Conservation (phyloP, 768 basidiomycete genomes). For the Pisolithus sp. region DNA sequence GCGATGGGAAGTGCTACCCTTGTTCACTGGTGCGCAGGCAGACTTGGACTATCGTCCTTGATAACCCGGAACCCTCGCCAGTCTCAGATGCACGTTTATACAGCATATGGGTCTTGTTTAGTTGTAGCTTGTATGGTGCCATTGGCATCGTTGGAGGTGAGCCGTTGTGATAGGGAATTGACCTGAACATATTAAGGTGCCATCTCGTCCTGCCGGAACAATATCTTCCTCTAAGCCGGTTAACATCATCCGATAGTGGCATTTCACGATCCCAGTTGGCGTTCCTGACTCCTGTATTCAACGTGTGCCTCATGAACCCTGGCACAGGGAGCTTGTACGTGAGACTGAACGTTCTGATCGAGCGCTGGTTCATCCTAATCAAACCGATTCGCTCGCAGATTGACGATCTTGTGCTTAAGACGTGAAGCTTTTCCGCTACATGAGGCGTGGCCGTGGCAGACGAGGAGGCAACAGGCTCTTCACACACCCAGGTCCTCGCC, state of each 20-base stretch:
- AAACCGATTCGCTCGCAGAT: too few relatives aligned
- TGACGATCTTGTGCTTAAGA: background rate
- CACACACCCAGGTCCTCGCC: too few relatives aligned
- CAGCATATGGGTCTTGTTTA: slow-evolving; percentile 21
- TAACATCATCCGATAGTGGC: background rate
- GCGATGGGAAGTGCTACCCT: background rate
- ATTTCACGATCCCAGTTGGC: background rate
- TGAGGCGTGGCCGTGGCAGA: too few relatives aligned
- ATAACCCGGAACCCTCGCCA: background rate
- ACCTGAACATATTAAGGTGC: too few relatives aligned
- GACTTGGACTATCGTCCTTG: slow-evolving; percentile 22
- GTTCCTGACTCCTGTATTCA: background rate
- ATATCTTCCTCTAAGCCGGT: too few relatives aligned
- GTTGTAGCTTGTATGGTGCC: slow-evolving; percentile 9
- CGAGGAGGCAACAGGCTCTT: too few relatives aligned
- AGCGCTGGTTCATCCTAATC: background rate
- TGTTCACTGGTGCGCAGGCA: slow-evolving; percentile 12
- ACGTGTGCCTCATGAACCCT: background rate
- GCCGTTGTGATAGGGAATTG: too few relatives aligned
- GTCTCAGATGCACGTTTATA: slow-evolving; percentile 12
- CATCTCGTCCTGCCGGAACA: too few relatives aligned
- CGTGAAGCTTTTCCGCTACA: background rate
- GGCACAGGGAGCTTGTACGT: background rate
- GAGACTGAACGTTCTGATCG: background rate
- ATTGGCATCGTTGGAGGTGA: background rate